Evolutionary conservation across 805 yeast species (phyloP).

Genomic region (Lachancea lanzarotensis): DNA sequence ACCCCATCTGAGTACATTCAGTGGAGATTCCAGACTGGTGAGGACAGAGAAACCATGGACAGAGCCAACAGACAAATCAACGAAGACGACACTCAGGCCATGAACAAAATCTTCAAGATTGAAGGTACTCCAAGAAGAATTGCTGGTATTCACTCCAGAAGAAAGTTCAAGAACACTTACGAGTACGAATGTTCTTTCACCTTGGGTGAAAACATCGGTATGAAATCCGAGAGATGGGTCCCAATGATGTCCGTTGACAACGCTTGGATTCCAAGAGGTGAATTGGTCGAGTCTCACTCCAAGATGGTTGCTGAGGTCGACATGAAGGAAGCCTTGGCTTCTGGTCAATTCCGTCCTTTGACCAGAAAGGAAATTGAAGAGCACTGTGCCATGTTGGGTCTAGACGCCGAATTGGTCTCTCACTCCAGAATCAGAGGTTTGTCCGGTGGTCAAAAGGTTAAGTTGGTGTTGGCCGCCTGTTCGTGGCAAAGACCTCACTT

Average conservation of each 20-base stretch:
- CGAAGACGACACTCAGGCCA: constrained; percentile 94
- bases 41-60: constrained; percentile 99
- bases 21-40: constrained; percentile 99
- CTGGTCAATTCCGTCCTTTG: constrained; percentile 99
- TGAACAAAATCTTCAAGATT: constrained; percentile 99
- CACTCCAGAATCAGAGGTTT: constrained; percentile 99
- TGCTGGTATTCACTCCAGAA: constrained; percentile 87
- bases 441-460: constrained; percentile 99
- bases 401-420: constrained; percentile 97
- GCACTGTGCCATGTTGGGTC: constrained; percentile 97
- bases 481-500: constrained; percentile 99
- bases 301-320: constrained; percentile 99
- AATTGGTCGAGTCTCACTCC: constrained; percentile 92
- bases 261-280: constrained; percentile 99
- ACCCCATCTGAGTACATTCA: constrained; percentile 99
- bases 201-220: constrained; percentile 97
- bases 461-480: constrained; percentile 99
- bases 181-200: constrained; percentile 98
- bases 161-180: constrained; percentile 99
- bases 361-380: constrained; percentile 99
- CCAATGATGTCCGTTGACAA: constrained; percentile 99
- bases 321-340: constrained; percentile 99
- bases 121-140: constrained; percentile 99
- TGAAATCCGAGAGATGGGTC: constrained; percentile 99
- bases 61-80: constrained; percentile 98